Conservation (phyloP, 495 filamentous ascomycete species). For the Aspergillus taichungensis region DNA sequence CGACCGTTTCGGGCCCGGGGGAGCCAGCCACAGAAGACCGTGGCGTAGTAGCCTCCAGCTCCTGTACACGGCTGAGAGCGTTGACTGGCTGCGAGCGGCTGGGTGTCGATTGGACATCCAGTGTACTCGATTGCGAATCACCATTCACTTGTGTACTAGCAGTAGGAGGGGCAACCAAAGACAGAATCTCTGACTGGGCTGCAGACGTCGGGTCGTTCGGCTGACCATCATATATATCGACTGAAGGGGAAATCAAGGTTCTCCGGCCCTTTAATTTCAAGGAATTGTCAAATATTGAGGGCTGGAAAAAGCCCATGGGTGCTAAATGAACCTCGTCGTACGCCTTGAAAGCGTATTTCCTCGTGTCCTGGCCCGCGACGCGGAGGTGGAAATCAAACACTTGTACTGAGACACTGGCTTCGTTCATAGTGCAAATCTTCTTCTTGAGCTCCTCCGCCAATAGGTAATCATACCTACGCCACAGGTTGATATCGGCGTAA, state of each 20-base stretch:
- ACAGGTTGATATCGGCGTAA: slow-evolving; percentile 86
- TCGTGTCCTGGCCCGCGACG: slow-evolving; percentile 76
- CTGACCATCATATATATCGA: slow-evolving; percentile 85
- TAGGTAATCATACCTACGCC: slow-evolving; percentile 82
- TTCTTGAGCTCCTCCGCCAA: slow-evolving; percentile 92
- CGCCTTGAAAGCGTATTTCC: slow-evolving; percentile 86
- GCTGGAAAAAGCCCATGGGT: slow-evolving; percentile 84
- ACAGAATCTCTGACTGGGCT: slow-evolving; percentile 73
- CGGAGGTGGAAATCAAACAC: slow-evolving; percentile 81
- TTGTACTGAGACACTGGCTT: slow-evolving; percentile 73
- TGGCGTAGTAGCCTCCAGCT: slow-evolving; percentile 55
- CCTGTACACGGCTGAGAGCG: slow-evolving; percentile 42
- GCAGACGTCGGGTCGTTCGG: slow-evolving; percentile 82
- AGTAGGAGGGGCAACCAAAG: slow-evolving; percentile 53
- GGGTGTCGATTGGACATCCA: slow-evolving; percentile 33
- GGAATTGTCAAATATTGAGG: slow-evolving; percentile 71
- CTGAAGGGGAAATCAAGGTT: slow-evolving; percentile 71
- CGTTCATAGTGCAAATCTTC: slow-evolving; percentile 78
- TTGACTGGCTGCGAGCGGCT: slow-evolving; percentile 30
- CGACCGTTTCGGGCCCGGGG: slow-evolving; percentile 65
- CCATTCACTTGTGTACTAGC: slow-evolving; percentile 29
- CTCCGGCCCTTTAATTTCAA: slow-evolving; percentile 69
- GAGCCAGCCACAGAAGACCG: slow-evolving; percentile 79
- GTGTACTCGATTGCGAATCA: slow-evolving; percentile 15
- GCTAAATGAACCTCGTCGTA: slow-evolving; percentile 91